Evolutionary conservation across 768 basidiomycete species (phyloP), one percentile per base, ranked within the genome.

Genomic region (Ephemerocybe angulata): DNA sequence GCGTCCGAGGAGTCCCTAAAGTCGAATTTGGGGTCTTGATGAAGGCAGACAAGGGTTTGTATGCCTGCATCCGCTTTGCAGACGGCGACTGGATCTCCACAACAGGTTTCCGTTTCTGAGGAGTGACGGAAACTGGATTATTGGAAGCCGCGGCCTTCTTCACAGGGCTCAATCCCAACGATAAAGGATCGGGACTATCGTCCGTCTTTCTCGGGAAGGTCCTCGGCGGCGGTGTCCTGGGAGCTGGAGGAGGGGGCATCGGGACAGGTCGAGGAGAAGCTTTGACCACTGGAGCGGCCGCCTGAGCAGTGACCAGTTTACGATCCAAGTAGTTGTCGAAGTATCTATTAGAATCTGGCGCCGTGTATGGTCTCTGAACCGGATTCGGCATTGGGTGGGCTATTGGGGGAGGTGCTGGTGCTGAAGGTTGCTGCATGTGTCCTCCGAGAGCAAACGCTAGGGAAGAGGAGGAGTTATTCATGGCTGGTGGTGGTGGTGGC

Each of bases 371-470:
- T 25, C 58, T 62, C 19, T 35, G 29, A n/a, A 59, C 54, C 6
- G 60, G 58, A 4, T 38, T 52, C 24, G 50, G 49, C 4, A 44
- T 51, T 33, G 57, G 54, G 37, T 57, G 60, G 8, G 55, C 54
- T n/a, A 50, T 59, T 22, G 52, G 28, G 29, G 50, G 44, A 22
- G 49, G 46, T 25, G 41, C 22, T 49, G 63, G 47, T 49, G 63
- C 55, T 52, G 37, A 50, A 50, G 52, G 21, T 28, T 31, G 53
- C 13, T 46, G 43, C n/a, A 13, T 33, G 7, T 44, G 54, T 37
- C 41, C 44, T 25, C 86, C 87, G 22, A 92, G 78, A 3, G 90
- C 90, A 65, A 77, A 77, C 4, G 89, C 88, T 53, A 90, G 80
- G 12, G 89, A 90, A 15, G 88, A 90, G 1, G 88, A 87, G 1